Base-by-base conservation (phyloP, 1,139 yeast genomes). In the Candida tropicalis region DNA sequence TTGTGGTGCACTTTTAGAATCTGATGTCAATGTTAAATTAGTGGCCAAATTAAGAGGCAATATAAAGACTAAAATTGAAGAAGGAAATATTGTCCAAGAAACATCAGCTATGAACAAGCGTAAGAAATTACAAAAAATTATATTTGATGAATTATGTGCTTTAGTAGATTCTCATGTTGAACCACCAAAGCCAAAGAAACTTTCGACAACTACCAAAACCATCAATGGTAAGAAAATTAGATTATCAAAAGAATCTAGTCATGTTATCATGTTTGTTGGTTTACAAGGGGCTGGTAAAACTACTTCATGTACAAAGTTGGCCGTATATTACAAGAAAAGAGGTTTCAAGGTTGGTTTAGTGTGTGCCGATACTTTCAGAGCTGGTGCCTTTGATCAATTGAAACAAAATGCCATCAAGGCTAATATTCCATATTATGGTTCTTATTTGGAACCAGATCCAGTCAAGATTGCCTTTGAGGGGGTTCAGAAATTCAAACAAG, bases 211-310 rank as follows among this genome's bases (percentile, higher is more conserved):
- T 47, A 52, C 57, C 8, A 62, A 58, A 39, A 56, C 59, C 23
- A 59, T 61, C 20, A 58, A 59, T 22, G 70, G 73, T 25, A 65
- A 64, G 26, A 65, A 66, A 37, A 64, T 62, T 46, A 61, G 59
- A 49, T 60, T 63, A 3, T 53, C 62, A 2, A 55, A 56, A 29
- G 63, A 60, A 17, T 60, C 61, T 28, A 63, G 73, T 34, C 75
- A 73, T 51, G 87, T 91, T 22, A 86, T 93, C 52, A 93, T 93
- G 99, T 87, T 93, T 76, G 99, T 93, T 44, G 99, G 99, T 59
- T 75, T 93, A 50, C 99, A 95, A 63, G 99, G 99, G 71, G 95
- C 98, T 8, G 99, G 99, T 78, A 93, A 93, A 64, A 93, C 99
- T 22, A 93, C 99, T 0, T 84, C 97, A 2, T 91, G 98, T 81